These are phyloP conservation scores for Grifola frondosa DNA, from an alignment of 1,284 basidiomycete species.

Conservation along the genomic window DNA sequence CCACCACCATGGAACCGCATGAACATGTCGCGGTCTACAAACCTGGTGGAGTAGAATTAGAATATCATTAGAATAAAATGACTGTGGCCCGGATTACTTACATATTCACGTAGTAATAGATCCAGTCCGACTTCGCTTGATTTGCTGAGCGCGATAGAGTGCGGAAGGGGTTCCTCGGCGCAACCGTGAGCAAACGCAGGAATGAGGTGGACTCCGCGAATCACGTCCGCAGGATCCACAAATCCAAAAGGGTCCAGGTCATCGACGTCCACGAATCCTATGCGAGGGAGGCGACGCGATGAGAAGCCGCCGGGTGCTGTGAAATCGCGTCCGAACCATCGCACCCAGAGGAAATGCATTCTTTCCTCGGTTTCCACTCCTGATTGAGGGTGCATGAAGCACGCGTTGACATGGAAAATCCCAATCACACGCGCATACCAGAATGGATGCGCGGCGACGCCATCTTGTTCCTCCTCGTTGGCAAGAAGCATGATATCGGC, in stretches of 20 bases:
- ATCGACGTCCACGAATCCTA: constrained; percentile 32
- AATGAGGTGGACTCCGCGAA: constrained; percentile 37
- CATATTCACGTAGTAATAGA: constrained; percentile 2
- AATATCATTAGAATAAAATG: not conserved
- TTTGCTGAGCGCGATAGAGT: no score
- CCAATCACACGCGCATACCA: constrained; percentile 22
- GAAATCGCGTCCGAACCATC: constrained; percentile 32
- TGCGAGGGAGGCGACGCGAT: constrained; percentile 26
- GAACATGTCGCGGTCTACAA: constrained; percentile 2
- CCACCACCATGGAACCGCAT: constrained; percentile 1
- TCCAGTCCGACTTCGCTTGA: no score
- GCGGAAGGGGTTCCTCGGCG: no score
- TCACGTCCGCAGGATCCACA: constrained; percentile 35
- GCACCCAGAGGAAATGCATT: constrained; percentile 39
- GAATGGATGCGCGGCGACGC: constrained; percentile 11
- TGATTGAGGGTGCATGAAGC: not conserved
- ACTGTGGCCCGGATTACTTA: no score
- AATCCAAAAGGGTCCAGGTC: constrained; percentile 39
- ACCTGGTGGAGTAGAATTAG: not conserved
- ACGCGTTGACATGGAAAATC: constrained; percentile 28
- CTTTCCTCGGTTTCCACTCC: not conserved
- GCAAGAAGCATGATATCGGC: constrained; percentile 37
- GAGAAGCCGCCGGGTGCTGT: constrained; percentile 16
- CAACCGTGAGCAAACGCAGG: constrained; percentile 32
- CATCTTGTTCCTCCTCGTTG: constrained; percentile 13